Evolutionary conservation across 306 rosid species (phyloP).

Genomic region (Pterocarpus santalinus): DNA sequence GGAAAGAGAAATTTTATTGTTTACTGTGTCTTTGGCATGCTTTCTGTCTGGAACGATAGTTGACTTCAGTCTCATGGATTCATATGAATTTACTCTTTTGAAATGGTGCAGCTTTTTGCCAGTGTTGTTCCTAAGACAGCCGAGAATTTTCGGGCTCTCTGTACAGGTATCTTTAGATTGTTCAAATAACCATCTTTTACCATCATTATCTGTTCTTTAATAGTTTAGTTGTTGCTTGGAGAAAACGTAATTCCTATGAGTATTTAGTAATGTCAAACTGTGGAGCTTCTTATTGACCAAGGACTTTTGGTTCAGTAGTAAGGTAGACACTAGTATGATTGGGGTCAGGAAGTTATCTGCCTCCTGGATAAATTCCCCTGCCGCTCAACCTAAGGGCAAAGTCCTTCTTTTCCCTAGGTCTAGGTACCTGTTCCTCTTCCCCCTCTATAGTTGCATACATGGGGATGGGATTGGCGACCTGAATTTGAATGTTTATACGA

Average conservation of each 20-base stretch:
- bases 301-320: not conserved
- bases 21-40: not conserved
- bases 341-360: conserved; percentile 9
- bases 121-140: conserved; percentile 85
- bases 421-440: not conserved
- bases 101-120: conserved; percentile 86
- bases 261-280: conserved; percentile 9
- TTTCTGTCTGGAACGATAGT: not conserved
- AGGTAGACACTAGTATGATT: conserved; percentile 9
- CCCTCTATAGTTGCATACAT: no score
- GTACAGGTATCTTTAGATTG: conserved; percentile 73
- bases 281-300: conserved; percentile 29
- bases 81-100: conserved; percentile 40
- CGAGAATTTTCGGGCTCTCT: conserved; percentile 91
- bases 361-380: not conserved
- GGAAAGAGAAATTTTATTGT: not conserved
- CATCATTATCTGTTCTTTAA: not conserved
- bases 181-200: not conserved
- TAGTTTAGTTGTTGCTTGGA: conserved; percentile 16
- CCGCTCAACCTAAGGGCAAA: not conserved
- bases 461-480: not conserved
- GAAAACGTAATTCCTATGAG: not conserved
- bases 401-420: not conserved
- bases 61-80: conserved; percentile 23
- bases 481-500: not conserved